Evolutionary conservation across 1,284 basidiomycete species (phyloP), one percentile per base, ranked within the genome.

Genomic region (Naganishia sp.): DNA sequence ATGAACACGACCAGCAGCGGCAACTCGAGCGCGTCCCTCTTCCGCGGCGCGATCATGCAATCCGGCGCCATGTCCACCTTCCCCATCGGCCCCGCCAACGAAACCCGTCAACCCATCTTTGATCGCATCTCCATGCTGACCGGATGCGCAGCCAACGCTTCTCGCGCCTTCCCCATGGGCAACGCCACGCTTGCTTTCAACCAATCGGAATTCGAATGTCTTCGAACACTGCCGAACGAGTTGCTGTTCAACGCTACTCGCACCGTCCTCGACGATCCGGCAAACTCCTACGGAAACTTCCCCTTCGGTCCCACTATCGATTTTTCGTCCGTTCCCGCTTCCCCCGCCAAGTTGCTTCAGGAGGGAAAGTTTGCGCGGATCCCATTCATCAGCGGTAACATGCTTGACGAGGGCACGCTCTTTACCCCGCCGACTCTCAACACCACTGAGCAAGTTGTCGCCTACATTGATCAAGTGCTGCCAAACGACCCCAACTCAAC

Each of bases 1-100:
- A 36, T 39, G 15, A 52, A 21, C n/a, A 16, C 31, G 10, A 10
- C 57, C 25, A 54, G 25, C n/a, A 39, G 28, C 43, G 36, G 18
- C 23, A 64, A 52, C 43, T 44, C 48, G n/a, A 54, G 55, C 36
- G 44, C 53, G 11, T 53, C 18, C 64, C 72, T 45, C 18, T 81
- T 81, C 75, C 72, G 71, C 11, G 72, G 70, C 11, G 79, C 79
- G 1, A 81, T 81, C 68, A 75, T 82, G 73, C 73, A 80, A 63
- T 78, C 77, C 7, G 81, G 80, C 15, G 74, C 77, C 18, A 72
- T 73, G 18, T 72, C 70, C 1, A 74, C 73, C 21, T 69, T 71
- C 18, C 77, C 74, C 0, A 59, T 75, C 43, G 71, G 70, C 1
- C 71, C 70, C 1, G 71, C 72, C 13, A 69, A 59, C 23, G 63